Evolutionary conservation across 148 eudicot species (phyloP).

Genomic region (Nepenthes gracilis): DNA sequence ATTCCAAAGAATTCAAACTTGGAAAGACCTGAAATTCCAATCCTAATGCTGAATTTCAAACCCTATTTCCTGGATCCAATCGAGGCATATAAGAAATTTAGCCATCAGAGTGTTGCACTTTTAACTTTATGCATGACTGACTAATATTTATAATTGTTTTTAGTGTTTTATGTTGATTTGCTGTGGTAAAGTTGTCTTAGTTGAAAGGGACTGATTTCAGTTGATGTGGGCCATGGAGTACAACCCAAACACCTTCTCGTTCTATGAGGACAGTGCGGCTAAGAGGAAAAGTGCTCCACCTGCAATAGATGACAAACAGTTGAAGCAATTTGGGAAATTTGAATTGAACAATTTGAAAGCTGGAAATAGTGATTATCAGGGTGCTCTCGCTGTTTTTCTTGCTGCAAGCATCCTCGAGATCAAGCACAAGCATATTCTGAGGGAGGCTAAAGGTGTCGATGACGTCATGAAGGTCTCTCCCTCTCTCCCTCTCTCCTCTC

Average conservation of each 20-base stretch:
- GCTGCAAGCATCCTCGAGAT: slow-evolving; percentile 90
- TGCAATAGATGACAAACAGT: slow-evolving; percentile 35
- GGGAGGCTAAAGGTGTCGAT: slow-evolving; percentile 89
- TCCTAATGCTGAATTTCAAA: too few species aligned
- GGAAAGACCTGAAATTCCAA: too few species aligned
- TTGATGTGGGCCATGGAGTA: slow-evolving; percentile 99
- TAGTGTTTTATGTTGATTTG: background rate
- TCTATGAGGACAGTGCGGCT: slow-evolving; percentile 44
- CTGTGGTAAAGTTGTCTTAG: slow-evolving; percentile 4
- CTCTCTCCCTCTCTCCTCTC: background rate
- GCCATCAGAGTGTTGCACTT: too few species aligned
- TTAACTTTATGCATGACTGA: background rate
- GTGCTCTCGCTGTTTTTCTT: slow-evolving; percentile 69
- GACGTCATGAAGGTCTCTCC: slow-evolving; percentile 69
- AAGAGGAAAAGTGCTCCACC: slow-evolving; percentile 17
- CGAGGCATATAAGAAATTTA: too few species aligned
- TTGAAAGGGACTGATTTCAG: slow-evolving; percentile 24
- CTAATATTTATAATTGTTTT: background rate
- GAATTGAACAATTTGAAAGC: slow-evolving; percentile 61
- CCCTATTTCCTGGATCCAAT: too few species aligned
- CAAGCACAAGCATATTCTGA: slow-evolving; percentile 70
- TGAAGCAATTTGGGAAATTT: slow-evolving; percentile 76
- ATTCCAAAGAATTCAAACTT: too few species aligned
- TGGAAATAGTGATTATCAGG: slow-evolving; percentile 46
- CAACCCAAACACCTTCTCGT: slow-evolving; percentile 66